phyloP scores from a whole-genome alignment of 768 basidiomycete genomes.

The Daedaleopsis sinensis region DNA sequence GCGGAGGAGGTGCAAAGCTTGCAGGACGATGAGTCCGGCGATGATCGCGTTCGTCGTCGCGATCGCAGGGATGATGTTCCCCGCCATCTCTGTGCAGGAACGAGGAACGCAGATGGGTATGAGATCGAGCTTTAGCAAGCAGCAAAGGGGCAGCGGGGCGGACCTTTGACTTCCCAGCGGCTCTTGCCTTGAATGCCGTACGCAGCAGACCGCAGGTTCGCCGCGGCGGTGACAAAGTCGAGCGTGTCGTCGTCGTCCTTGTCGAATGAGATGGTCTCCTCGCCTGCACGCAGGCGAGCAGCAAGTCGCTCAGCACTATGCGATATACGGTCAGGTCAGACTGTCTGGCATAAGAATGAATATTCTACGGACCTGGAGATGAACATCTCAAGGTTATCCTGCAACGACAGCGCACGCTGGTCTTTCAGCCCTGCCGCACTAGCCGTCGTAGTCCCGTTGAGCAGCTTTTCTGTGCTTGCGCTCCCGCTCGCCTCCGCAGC shows the following conservation, averaged over 20 bases:
- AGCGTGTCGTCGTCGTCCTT: constrained; percentile 98
- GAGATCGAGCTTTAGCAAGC: neutral
- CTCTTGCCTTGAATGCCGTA: constrained; percentile 91
- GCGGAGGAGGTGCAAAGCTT: constrained; percentile 83
- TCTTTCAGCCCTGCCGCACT: constrained; percentile 62
- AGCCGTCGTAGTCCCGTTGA: constrained; percentile 19
- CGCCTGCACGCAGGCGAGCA: constrained; percentile 61
- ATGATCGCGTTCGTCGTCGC: constrained; percentile 99
- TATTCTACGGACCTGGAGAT: constrained; percentile 64
- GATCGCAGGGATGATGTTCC: constrained; percentile 99
- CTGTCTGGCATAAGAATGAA: neutral
- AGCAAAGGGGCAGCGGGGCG: constrained; percentile 1
- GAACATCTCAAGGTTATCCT: constrained; percentile 85
- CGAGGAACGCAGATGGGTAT: neutral
- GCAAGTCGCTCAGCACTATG: constrained; percentile 81
- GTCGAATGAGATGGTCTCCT: constrained; percentile 85
- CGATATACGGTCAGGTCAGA: neutral
- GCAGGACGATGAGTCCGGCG: constrained; percentile 91
- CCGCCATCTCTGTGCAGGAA: constrained; percentile 83
- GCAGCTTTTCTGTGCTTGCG: constrained; percentile 21
- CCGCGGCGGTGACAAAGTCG: constrained; percentile 94
- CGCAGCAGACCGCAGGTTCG: constrained; percentile 88
- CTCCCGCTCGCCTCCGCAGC: constrained; percentile 23
- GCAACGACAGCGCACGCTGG: constrained; percentile 74
- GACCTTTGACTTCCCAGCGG: constrained; percentile 96